Percentiles rank a stretch among this genome's conserved stretches.
Conservation (phyloP, 164 flowering plant genomes). For the Liriodendron chinense region DNA sequence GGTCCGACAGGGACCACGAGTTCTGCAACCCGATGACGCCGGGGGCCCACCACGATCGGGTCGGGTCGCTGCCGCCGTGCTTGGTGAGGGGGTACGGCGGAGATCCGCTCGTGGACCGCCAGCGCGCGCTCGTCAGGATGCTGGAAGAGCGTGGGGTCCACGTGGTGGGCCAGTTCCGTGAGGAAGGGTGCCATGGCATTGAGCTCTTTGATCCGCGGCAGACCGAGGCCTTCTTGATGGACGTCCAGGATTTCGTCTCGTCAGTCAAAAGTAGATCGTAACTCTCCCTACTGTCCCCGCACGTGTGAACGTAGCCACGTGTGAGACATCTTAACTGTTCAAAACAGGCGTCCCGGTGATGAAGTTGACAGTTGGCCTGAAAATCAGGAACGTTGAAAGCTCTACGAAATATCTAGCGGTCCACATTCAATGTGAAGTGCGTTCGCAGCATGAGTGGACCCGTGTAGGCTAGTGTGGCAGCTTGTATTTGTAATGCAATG, state of each 20-base stretch:
- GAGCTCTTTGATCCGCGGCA: conserved; percentile 28
- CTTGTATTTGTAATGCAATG: no score
- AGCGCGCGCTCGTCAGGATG: conserved; percentile 31
- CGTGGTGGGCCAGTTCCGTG: conserved; percentile 33
- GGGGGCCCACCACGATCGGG: conserved; percentile 10
- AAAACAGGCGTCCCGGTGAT: no score
- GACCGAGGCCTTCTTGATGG: conserved; percentile 4
- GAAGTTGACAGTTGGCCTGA: no score
- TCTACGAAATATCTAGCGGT: no score
- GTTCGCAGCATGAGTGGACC: no score
- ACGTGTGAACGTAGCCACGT: no score
- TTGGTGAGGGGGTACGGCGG: conserved; percentile 22
- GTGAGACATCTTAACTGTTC: no score
- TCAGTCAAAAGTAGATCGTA: neutral
- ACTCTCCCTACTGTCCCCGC: no score
- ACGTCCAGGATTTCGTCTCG: conserved; percentile 27
- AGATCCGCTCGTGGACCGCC: conserved; percentile 33
- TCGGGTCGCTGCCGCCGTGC: conserved; percentile 40
- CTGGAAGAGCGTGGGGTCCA: conserved; percentile 31
- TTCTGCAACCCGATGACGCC: conserved; percentile 37
- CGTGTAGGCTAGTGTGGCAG: no score
- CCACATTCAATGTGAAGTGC: no score
- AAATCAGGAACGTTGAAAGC: no score
- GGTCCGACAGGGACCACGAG: conserved; percentile 54
- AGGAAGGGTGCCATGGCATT: conserved; percentile 28